Base-by-base conservation (phyloP, 2,329 filamentous ascomycete species). In the Trichoderma harzianum region DNA sequence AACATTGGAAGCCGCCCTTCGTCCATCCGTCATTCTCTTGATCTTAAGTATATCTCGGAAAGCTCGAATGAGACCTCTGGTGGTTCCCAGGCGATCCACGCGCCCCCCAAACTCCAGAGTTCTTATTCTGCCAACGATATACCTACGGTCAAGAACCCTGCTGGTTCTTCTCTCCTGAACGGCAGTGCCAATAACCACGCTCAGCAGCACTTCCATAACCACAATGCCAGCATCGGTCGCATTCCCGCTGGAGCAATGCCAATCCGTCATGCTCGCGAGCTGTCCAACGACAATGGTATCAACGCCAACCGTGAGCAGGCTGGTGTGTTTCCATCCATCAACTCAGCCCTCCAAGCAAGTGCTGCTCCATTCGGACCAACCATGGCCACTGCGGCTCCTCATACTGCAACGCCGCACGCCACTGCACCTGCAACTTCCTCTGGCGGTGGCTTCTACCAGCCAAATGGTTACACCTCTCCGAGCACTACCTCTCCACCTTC, bases 51-150 rank as follows among this genome's bases (percentile, higher is more conserved):
- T 74, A 84, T 85, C 73, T 79, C 80, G n/a, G 87, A 88, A 58
- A 82, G 77, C 74, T 76, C 80, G 4, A 76, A 80, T 21, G 86
- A 86, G 62, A 75, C 78, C 12, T 73, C 81, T 30, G 78, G 78
- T 53, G 78, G 83, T 63, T 83, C 88, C 3, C 81, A 87, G 18
- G 80, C 82, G 30, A 87, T 79, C 71, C 85, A 87, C 72, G 88
- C 89, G 68, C 89, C 92, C 43, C 90, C 91, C 34, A 94, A 93
- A 84, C 82, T 97, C 72, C 93, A 95, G 82, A 91, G 92, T 58
- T 98, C 95, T 0, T 98, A 93, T 83, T 98, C 96, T 11, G 90
- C 93, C 69, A 96, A 92, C 80, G 95, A 98, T 78, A 87, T 98
- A 24, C 93, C 94, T 5, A 97, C 94, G 8, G 85, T 94, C 78